These are phyloP conservation scores for Mucor indicus DNA, from an alignment of 371 early-diverging fungal genomes.

Conservation along the genomic window DNA sequence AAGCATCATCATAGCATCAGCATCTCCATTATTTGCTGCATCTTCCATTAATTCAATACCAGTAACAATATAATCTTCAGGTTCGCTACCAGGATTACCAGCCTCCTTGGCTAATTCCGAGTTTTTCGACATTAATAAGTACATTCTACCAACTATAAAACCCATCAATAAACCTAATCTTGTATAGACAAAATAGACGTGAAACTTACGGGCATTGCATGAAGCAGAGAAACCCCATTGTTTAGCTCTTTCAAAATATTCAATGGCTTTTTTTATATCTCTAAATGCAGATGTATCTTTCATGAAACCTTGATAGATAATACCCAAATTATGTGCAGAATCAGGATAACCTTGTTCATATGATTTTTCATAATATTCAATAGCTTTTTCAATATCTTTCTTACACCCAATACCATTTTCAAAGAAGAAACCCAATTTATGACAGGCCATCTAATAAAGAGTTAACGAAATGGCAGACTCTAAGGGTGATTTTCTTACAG, in stretches of 20 bases:
- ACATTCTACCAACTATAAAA: slow-evolving; percentile 38
- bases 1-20: slow-evolving; percentile 55
- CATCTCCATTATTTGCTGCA: slow-evolving; percentile 53
- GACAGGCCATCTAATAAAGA: slow-evolving; percentile 51
- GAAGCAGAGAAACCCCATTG: slow-evolving; percentile 57
- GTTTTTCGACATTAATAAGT: slow-evolving; percentile 47
- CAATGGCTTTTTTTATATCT: slow-evolving; percentile 48
- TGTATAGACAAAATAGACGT: neutral
- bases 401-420: slow-evolving; percentile 48
- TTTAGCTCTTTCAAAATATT: slow-evolving; percentile 49
- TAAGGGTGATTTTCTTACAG: slow-evolving; percentile 28
- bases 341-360: slow-evolving; percentile 60
- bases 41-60: slow-evolving; percentile 58
- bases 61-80: slow-evolving; percentile 52
- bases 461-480: no score
- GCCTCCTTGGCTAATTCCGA: slow-evolving; percentile 38
- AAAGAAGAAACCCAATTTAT: slow-evolving; percentile 54
- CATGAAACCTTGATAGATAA: slow-evolving; percentile 54
- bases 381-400: slow-evolving; percentile 39
- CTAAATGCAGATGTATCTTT: slow-evolving; percentile 33
- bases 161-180: neutral
- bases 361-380: slow-evolving; percentile 51
- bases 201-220: slow-evolving; percentile 44
- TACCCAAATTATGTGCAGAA: slow-evolving; percentile 57
- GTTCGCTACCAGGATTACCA: slow-evolving; percentile 42